Conservation (phyloP, 768 basidiomycete species). For the Suillus ampliporus region DNA sequence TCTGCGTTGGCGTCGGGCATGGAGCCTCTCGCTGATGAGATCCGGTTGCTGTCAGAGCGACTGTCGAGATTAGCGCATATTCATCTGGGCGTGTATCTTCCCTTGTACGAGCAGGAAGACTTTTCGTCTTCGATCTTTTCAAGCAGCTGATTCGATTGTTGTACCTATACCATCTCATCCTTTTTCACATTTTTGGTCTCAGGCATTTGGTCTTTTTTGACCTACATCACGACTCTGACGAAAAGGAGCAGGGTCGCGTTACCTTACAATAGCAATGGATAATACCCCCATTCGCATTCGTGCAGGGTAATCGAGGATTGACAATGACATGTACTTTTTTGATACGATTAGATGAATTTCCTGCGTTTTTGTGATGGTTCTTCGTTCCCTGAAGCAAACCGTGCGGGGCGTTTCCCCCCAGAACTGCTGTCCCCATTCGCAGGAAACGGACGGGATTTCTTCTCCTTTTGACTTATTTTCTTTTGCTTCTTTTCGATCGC, state of each 20-base stretch:
- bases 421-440: too few relatives aligned
- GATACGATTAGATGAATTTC: constrained; percentile 15
- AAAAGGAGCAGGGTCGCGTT: constrained; percentile 1
- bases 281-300: constrained; percentile 1
- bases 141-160: constrained; percentile 2
- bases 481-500: constrained; percentile 89
- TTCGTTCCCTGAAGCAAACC: constrained; percentile 14
- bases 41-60: constrained; percentile 66
- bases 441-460: constrained; percentile 77
- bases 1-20: constrained; percentile 57
- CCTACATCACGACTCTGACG: constrained; percentile 3
- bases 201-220: neutral
- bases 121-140: constrained; percentile 42
- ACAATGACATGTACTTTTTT: neutral
- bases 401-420: constrained; percentile 17
- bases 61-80: constrained; percentile 74
- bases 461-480: constrained; percentile 89
- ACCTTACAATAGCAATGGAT: constrained; percentile 5
- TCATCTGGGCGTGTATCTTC: constrained; percentile 76
- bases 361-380: constrained; percentile 27
- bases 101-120: constrained; percentile 75
- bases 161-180: constrained; percentile 2
- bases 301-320: neutral
- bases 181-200: constrained; percentile 11
- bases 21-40: constrained; percentile 74